phyloP scores from a whole-genome alignment of 352 stramenopile genomes.

The Phytophthora fragariae region DNA sequence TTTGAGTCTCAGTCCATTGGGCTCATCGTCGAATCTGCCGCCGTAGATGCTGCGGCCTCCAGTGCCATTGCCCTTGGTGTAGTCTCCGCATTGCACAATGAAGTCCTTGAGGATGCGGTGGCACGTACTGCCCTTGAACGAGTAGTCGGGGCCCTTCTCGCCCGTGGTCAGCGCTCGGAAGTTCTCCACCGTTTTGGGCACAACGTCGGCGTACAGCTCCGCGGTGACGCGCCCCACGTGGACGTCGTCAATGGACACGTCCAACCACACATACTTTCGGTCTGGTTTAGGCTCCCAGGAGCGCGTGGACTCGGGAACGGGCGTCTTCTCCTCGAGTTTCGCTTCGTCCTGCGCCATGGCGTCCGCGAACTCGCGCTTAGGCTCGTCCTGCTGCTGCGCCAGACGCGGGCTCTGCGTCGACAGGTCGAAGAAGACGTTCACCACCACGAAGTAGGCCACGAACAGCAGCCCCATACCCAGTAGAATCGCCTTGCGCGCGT shows the following conservation, averaged over 20 bases:
- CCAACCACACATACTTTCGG: constrained; percentile 88
- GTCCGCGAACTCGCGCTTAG: constrained; percentile 9
- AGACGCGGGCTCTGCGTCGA: constrained; percentile 20
- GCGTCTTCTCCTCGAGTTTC: constrained; percentile 18
- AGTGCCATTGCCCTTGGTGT: constrained; percentile 92
- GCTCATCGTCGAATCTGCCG: constrained; percentile 98
- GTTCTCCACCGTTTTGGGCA: constrained; percentile 99
- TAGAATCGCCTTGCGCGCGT: constrained; percentile 67
- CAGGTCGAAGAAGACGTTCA: constrained; percentile 75
- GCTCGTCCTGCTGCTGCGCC: constrained; percentile 16
- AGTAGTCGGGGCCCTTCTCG: constrained; percentile 92
- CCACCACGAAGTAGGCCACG: constrained; percentile 67
- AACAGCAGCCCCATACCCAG: constrained; percentile 63
- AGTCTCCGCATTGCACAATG: constrained; percentile 98
- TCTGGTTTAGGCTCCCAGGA: constrained; percentile 65
- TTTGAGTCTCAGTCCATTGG: constrained; percentile 81
- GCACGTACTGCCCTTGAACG: constrained; percentile 98
- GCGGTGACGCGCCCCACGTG: constrained; percentile 76
- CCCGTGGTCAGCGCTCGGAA: constrained; percentile 97
- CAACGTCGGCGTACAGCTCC: constrained; percentile 94
- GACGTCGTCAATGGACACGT: constrained; percentile 81
- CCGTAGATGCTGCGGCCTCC: constrained; percentile 98
- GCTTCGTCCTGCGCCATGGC: constrained; percentile 10
- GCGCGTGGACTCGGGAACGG: constrained; percentile 25
- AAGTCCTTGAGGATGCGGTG: constrained; percentile 98